Percentiles rank a stretch among this genome's conserved stretches.
phyloP scores from a whole-genome alignment of 768 basidiomycete species.

The Tylopilus balloui region DNA sequence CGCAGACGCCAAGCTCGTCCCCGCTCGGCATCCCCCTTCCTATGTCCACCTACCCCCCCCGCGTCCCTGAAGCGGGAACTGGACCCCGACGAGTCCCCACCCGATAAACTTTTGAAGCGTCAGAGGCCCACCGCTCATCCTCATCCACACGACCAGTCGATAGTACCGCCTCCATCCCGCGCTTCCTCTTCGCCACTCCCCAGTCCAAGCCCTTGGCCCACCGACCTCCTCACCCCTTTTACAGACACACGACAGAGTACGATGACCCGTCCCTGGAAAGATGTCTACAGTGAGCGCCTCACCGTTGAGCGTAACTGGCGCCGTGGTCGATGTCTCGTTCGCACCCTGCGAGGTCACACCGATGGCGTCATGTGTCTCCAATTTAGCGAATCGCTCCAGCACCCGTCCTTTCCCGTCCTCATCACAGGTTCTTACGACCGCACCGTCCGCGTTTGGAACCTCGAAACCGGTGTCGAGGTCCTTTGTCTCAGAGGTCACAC shows the following conservation, averaged over 20 bases:
- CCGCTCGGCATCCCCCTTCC: constrained; percentile 37
- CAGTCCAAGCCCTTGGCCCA: constrained; percentile 2
- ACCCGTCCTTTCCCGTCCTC: constrained; percentile 86
- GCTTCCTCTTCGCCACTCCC: constrained; percentile 13
- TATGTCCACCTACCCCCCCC: constrained; percentile 23
- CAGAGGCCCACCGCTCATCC: constrained; percentile 29
- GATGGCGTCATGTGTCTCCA: constrained; percentile 98
- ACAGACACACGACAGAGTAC: constrained; percentile 29
- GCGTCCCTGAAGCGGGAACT: constrained; percentile 37
- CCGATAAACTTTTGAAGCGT: constrained; percentile 47
- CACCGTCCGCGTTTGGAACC: constrained; percentile 92
- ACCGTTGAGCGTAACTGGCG: constrained; percentile 97
- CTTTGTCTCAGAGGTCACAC: constrained; percentile 86
- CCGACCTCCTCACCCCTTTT: constrained; percentile 30
- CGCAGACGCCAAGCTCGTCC: constrained; percentile 51
- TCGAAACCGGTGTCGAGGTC: constrained; percentile 84
- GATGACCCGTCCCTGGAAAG: constrained; percentile 92
- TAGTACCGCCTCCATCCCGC: constrained; percentile 7
- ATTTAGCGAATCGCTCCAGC: constrained; percentile 77
- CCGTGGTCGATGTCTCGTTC: constrained; percentile 80
- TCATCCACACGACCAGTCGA: not conserved
- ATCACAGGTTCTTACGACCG: constrained; percentile 98
- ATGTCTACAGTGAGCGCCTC: constrained; percentile 96
- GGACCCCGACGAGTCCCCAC: constrained; percentile 27
- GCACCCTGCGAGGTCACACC: constrained; percentile 86